Evolutionary conservation across 495 filamentous ascomycete genomes (phyloP).

Genomic region (Astrocystis sublimbata): DNA sequence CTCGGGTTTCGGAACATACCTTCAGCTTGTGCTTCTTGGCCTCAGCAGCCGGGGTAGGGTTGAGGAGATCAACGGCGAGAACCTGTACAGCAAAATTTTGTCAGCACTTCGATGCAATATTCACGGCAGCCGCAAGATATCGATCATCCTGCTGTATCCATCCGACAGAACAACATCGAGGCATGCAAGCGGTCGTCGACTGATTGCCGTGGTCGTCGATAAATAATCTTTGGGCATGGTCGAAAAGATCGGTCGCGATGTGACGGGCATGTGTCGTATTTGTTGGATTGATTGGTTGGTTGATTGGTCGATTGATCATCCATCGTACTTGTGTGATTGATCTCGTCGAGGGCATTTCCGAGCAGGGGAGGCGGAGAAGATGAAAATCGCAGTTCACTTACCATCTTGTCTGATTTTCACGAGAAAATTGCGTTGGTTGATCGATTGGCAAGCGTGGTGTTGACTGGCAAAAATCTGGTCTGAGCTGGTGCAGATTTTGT

Average conservation of each 20-base stretch:
- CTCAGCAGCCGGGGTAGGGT: constrained; percentile 93
- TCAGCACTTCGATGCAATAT: constrained; percentile 36
- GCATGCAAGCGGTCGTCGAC: neutral
- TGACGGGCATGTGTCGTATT: neutral
- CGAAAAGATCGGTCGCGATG: constrained; percentile 1
- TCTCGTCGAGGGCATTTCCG: neutral
- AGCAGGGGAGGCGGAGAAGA: neutral
- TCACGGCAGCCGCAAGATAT: neutral
- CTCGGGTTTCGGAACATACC: constrained; percentile 57
- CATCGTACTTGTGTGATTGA: neutral
- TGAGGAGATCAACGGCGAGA: constrained; percentile 99
- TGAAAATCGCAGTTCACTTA: constrained; percentile 39
- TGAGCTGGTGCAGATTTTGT: constrained; percentile 45
- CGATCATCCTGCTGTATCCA: neutral
- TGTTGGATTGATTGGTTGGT: too few species aligned
- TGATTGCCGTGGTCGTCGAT: neutral
- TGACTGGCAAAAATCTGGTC: constrained; percentile 46
- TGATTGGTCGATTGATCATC: too few species aligned
- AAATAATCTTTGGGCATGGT: neutral
- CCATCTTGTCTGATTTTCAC: constrained; percentile 59
- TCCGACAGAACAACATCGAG: neutral
- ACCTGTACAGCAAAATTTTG: constrained; percentile 63
- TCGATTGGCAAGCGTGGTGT: constrained; percentile 48
- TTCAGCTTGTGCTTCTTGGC: constrained; percentile 99
- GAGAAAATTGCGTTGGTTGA: constrained; percentile 33